Percentiles rank a stretch among this genome's conserved stretches.
phyloP scores from a whole-genome alignment of 164 flowering plant species.

The Stephania cephalantha region DNA sequence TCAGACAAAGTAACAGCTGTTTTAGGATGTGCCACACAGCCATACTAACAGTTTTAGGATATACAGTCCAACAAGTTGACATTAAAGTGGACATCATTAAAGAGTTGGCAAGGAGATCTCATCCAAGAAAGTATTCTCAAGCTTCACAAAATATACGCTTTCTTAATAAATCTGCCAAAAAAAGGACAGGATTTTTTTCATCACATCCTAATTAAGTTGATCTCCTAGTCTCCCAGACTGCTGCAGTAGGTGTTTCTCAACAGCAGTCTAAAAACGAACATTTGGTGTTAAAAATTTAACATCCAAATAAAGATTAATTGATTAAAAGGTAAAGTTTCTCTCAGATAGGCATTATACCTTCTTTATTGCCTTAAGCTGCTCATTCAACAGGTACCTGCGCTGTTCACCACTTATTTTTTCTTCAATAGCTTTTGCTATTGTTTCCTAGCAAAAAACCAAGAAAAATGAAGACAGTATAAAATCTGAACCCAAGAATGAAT shows the following conservation, averaged over 20 bases:
- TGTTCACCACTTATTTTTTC: slow-evolving; percentile 98
- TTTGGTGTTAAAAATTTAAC: not conserved
- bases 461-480: not conserved
- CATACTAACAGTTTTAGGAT: no score
- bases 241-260: not conserved
- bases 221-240: not conserved
- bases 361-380: slow-evolving; percentile 97
- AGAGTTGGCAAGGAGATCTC: not conserved
- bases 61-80: not conserved
- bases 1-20: not conserved
- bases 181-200: no score
- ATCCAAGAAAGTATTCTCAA: no score
- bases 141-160: no score
- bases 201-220: not conserved
- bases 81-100: not conserved
- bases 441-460: slow-evolving; percentile 46
- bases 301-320: no score
- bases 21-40: not conserved
- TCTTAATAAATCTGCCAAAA: no score
- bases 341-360: slow-evolving; percentile 42
- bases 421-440: slow-evolving; percentile 96
- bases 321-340: not conserved
- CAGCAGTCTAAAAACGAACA: not conserved
- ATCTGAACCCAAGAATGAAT: slow-evolving; percentile 4
- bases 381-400: slow-evolving; percentile 86